These are phyloP conservation scores for Fusarium pilosicola DNA, from an alignment of 2,329 filamentous ascomycete genomes.

Conservation along the genomic window DNA sequence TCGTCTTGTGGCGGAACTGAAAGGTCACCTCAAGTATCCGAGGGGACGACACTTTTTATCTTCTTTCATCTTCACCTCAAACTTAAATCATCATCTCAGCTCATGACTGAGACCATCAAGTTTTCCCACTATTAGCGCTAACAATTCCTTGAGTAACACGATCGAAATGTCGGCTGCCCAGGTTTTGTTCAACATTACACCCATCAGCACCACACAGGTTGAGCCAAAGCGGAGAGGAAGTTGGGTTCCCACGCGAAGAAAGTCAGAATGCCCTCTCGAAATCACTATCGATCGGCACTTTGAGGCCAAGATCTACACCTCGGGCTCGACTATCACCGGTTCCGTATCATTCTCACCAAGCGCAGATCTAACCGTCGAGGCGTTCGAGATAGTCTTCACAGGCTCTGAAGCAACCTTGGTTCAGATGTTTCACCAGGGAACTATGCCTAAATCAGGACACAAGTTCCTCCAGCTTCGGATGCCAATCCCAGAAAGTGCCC, in stretches of 20 bases:
- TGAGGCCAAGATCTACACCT: constrained; percentile 34
- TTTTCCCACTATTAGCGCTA: too few relatives aligned
- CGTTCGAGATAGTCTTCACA: constrained; percentile 17
- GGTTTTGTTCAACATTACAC: constrained; percentile 7
- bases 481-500: constrained; percentile 11
- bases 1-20: constrained; percentile 27
- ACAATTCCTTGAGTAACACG: background rate
- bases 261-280: constrained; percentile 19
- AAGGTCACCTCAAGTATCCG: constrained; percentile 22
- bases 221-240: constrained; percentile 22
- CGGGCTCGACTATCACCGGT: constrained; percentile 29
- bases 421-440: constrained; percentile 26
- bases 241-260: constrained; percentile 17
- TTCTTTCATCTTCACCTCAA: background rate
- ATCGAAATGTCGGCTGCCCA: constrained; percentile 8
- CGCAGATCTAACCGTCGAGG: constrained; percentile 18
- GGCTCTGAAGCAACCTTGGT: constrained; percentile 10
- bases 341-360: constrained; percentile 3
- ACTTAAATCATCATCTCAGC: background rate
- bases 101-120: background rate
- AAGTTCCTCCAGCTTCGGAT: constrained; percentile 30
- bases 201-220: background rate
- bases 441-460: constrained; percentile 19
- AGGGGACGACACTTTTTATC: background rate
- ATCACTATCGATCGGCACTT: constrained; percentile 33